These are phyloP conservation scores for Colletotrichum graminicola DNA, from an alignment of 2,329 filamentous ascomycete genomes.

Conservation along the genomic window DNA sequence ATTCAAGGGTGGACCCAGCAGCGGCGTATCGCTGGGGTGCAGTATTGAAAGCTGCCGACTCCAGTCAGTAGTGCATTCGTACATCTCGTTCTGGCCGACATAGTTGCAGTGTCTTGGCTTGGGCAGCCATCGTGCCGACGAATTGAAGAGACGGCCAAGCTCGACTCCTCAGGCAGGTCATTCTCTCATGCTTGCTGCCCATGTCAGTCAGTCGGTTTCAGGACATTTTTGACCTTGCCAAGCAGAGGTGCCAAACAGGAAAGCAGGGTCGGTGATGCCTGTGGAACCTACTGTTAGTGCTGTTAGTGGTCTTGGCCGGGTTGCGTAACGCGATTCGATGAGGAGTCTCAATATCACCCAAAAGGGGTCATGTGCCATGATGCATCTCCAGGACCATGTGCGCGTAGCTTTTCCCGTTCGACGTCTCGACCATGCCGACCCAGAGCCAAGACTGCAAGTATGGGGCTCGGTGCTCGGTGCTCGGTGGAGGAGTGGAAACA, in stretches of 20 bases:
- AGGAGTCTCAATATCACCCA: not conserved
- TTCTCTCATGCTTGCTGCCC: not conserved
- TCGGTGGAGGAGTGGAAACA: constrained; percentile 1
- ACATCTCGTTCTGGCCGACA: not conserved
- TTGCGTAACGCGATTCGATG: constrained; percentile 17
- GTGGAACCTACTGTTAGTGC: constrained; percentile 8
- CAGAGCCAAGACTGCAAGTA: not conserved
- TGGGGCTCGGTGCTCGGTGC: no score
- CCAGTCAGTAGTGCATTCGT: not conserved
- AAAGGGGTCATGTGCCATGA: constrained; percentile 27
- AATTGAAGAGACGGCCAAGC: not conserved
- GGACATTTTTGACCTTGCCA: not conserved
- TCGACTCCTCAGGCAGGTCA: constrained; percentile 20
- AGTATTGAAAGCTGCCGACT: no score
- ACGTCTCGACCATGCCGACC: not conserved
- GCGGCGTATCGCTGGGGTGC: no score
- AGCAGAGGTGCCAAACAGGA: constrained; percentile 16
- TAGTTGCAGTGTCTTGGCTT: constrained; percentile 1
- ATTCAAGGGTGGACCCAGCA: no score
- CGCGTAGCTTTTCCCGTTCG: constrained; percentile 14
- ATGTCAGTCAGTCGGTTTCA: constrained; percentile 20
- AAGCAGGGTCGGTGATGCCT: constrained; percentile 21
- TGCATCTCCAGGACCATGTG: constrained; percentile 12
- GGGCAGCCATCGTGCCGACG: not conserved
- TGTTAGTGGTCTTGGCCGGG: constrained; percentile 14